Base-by-base conservation (phyloP, 1,284 basidiomycete species). In the Coriolopsis trogii region DNA sequence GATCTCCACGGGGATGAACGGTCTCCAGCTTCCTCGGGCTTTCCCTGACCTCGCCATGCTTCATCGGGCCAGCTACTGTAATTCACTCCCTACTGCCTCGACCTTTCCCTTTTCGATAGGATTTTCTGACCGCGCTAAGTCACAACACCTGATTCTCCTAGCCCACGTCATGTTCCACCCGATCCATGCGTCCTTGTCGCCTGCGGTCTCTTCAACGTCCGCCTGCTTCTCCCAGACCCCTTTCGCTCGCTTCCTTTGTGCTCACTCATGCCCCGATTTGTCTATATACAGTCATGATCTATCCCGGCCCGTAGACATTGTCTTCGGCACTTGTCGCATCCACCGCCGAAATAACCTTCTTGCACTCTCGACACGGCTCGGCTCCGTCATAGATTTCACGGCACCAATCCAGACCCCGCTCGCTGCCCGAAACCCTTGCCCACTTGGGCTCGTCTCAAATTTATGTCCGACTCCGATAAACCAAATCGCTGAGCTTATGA, bases 91-190 rank as follows among this genome's bases (percentile, higher is more conserved):
- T 42, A 36, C 39, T 38, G 29, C 42, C 28, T 16, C 46, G 41
- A 39, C 42, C 25, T 42, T 36, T 21, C 12, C 25, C 3, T 21
- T 24, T 59, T 59, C 51, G 36, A 53, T 34, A 37, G 13, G 42
- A 51, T 40, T 25, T 53, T 59, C 53, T 53, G 51, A 53, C 54
- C 46, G 53, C 46, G 31, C 51, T 49, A 51, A 40, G 31, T 28
- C 31, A 37, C 48, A 21, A 24, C 51, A 44, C 33, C 38, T 51
- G 57, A 53, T 53, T 40, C 18, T 36, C 43, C 43, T 41, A 39
- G 26, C 24, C 30, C 31, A 45, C 36, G 37, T 37, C 20, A 29
- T 33, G 30, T 53, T 59, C 43, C 37, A 51, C 26, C 53, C 51
- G 53, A 49, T 51, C 30, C 46, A 5, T 56, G 38, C 21, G 42